Conservation (phyloP, 2,329 filamentous ascomycete species). For the Fusarium avenaceum region DNA sequence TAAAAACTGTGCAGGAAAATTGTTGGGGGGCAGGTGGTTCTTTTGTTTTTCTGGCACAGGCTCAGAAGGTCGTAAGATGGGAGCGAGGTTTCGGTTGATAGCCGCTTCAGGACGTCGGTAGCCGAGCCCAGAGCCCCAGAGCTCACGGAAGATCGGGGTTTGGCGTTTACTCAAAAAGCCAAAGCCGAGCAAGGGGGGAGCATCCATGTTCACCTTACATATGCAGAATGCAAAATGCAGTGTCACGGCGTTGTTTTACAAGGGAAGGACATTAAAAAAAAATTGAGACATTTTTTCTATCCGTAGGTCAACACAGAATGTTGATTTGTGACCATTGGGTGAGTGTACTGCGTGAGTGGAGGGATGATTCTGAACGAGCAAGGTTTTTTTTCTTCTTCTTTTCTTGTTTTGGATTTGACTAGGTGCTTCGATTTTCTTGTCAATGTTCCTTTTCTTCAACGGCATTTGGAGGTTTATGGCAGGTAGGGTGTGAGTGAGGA, state of each 20-base stretch:
- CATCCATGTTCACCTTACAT: neutral
- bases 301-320: slow-evolving; percentile 21
- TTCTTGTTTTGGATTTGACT: neutral
- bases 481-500: too few species aligned
- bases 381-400: slow-evolving; percentile 7
- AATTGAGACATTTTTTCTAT: slow-evolving; percentile 41
- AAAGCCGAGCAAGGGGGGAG: slow-evolving; percentile 40
- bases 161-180: slow-evolving; percentile 28
- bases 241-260: slow-evolving; percentile 17
- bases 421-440: slow-evolving; percentile 4
- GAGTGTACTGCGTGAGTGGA: slow-evolving; percentile 13
- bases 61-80: slow-evolving; percentile 38
- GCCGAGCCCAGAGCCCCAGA: slow-evolving; percentile 43
- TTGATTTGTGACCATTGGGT: slow-evolving; percentile 30
- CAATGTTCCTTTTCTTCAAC: slow-evolving; percentile 19
- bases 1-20: slow-evolving; percentile 20
- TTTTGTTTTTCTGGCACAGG: slow-evolving; percentile 39
- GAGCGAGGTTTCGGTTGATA: slow-evolving; percentile 29
- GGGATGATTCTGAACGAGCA: slow-evolving; percentile 19
- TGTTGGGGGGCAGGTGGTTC: slow-evolving; percentile 45
- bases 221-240: slow-evolving; percentile 10
- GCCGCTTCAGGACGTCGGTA: slow-evolving; percentile 44
- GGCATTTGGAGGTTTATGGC: slow-evolving; percentile 9
- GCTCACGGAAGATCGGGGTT: slow-evolving; percentile 43
- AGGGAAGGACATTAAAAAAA: too few species aligned